A percentile compares a stretch with the other conserved stretches of the same genome.
These are phyloP conservation scores for Ensete glaucum DNA, from an alignment of 176 grass and related monocot genomes.

Conservation along the genomic window DNA sequence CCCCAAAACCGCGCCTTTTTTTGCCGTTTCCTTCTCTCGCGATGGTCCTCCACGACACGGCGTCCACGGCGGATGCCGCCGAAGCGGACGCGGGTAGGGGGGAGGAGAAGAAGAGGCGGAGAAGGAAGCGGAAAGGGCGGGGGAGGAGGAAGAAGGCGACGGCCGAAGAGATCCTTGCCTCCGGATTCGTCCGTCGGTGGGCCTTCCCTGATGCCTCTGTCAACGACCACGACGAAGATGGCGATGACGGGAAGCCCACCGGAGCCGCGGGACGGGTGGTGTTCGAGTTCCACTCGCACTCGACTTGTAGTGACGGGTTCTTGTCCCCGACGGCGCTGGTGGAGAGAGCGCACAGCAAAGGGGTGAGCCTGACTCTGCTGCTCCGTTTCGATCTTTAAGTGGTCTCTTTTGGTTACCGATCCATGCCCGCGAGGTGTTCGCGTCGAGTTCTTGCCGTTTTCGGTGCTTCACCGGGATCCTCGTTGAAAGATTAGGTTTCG, in stretches of 20 bases:
- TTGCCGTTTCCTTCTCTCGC: not conserved
- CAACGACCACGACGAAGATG: not conserved
- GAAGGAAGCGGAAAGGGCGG: slow-evolving; percentile 20
- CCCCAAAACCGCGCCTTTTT: not conserved
- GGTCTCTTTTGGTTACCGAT: not conserved
- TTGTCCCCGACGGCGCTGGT: slow-evolving; percentile 62
- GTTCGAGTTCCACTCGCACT: slow-evolving; percentile 73
- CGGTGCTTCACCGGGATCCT: not conserved
- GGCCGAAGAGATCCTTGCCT: slow-evolving; percentile 48
- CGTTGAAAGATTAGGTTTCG: not conserved
- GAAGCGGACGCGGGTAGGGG: not conserved
- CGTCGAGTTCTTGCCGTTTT: not conserved
- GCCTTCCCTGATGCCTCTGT: slow-evolving; percentile 20
- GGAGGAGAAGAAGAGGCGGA: slow-evolving; percentile 10
- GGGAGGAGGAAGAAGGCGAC: slow-evolving; percentile 33
- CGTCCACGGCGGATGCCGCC: not conserved
- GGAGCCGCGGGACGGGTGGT: slow-evolving; percentile 25
- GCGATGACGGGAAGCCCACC: not conserved
- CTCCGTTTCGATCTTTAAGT: not conserved
- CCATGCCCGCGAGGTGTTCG: not conserved
- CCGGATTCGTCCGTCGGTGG: slow-evolving; percentile 47
- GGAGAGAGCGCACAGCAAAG: slow-evolving; percentile 48
- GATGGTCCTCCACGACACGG: not conserved
- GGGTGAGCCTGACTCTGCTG: slow-evolving; percentile 25
- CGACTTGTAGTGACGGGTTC: slow-evolving; percentile 52